Base-by-base conservation (phyloP, 495 filamentous ascomycete species). In the Penicillium goetzii region DNA sequence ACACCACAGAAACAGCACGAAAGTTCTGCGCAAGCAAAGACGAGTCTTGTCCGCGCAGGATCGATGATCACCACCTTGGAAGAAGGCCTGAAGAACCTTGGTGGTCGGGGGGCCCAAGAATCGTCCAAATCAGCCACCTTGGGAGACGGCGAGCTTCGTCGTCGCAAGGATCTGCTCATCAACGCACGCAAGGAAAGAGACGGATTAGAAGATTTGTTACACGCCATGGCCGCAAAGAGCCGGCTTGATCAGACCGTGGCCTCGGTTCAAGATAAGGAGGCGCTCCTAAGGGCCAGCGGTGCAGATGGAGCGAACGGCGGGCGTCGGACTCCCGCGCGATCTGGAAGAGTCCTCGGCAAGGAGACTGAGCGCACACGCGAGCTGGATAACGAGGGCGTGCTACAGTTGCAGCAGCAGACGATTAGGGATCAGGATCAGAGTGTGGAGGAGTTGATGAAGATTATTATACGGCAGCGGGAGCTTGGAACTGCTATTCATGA, bases 351-450 rank as follows among this genome's bases (percentile, higher is more conserved):
- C 4, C 80, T 98, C 7, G 96, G 96, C 0, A 88, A 89, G 50
- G 95, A 99, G 76, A 98, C 92, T 45, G 91, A 92, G 61, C 81
- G 84, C 60, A 98, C 95, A 50, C 79, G 94, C 41, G 93, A 97
- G 78, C 77, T 95, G 60, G 95, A 97, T 71, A 99, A 99, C 69
- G 78, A 86, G 33, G 95, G 93, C 0, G 90, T 99, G 43, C 63
- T 97, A 71, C 88, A 93, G 81, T 73, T 98, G 71, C 93, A 97
- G 74, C 78, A 84, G 62, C 86, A 94, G 74, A 85, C 89, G 72
- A 96, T 98, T 87, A 59, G 84, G 41, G 88, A 93, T 66, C 95
- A 99, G 75, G 95, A 99, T 67, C 73, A 87, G 72, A 88, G 89
- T 64, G 87, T 98, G 34, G 84, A 90, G 62, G 84, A 88, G 67